Evolutionary conservation across 2,329 filamentous ascomycete species (phyloP).

Genomic region (Botryotinia convoluta): DNA sequence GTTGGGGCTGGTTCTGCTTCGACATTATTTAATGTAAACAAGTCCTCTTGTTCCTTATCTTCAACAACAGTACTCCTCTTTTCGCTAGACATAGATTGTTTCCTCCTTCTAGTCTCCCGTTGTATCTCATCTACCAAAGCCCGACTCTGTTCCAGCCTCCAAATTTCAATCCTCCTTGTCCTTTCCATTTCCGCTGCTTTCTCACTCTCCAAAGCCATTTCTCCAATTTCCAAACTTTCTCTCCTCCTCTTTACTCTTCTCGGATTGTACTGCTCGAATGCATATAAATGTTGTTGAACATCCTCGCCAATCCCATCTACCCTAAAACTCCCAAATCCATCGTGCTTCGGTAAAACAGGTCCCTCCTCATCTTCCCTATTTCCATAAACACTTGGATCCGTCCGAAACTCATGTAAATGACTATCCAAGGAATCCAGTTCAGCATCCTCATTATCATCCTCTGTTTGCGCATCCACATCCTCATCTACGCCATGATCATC

Average conservation of each 20-base stretch:
- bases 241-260: constrained; percentile 56
- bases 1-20: constrained; percentile 30
- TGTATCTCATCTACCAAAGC: constrained; percentile 86
- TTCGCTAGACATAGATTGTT: constrained; percentile 57
- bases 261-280: constrained; percentile 83
- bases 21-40: constrained; percentile 35
- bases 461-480: constrained; percentile 51
- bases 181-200: constrained; percentile 66
- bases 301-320: constrained; percentile 55
- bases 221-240: constrained; percentile 53
- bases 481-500: constrained; percentile 55
- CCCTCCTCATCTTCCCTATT: constrained; percentile 27
- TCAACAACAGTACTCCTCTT: constrained; percentile 36
- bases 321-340: constrained; percentile 85
- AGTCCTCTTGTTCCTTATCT: constrained; percentile 36
- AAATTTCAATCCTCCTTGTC: constrained; percentile 81
- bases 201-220: constrained; percentile 52
- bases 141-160: constrained; percentile 87
- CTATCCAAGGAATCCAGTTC: constrained; percentile 94
- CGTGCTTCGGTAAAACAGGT: constrained; percentile 83
- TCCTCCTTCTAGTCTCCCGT: constrained; percentile 72
- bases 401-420: constrained; percentile 83
- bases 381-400: constrained; percentile 45
- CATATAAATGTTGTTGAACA: constrained; percentile 82
- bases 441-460: constrained; percentile 59